Percentiles rank a stretch among this genome's conserved stretches.
phyloP scores from a whole-genome alignment of 1,139 yeast species.

The Wickerhamomyces sp. region DNA sequence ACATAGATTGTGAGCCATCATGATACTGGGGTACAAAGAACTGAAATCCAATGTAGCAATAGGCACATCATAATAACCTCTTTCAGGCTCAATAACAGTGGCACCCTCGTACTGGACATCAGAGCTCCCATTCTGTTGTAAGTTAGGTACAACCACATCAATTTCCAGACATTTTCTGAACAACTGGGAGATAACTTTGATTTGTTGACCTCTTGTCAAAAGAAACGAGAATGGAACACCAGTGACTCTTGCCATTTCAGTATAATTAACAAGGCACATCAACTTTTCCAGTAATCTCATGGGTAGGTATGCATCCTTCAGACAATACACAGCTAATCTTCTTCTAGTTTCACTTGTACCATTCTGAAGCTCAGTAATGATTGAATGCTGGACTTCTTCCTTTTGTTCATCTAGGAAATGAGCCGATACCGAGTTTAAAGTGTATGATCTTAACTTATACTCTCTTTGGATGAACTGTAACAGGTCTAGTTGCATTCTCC shows the following conservation, averaged over 20 bases:
- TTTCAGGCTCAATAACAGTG: constrained; percentile 91
- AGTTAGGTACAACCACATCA: constrained; percentile 84
- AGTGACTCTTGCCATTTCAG: constrained; percentile 99
- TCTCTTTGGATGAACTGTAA: constrained; percentile 93
- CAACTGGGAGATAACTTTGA: constrained; percentile 91
- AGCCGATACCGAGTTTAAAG: constrained; percentile 92
- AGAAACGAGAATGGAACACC: constrained; percentile 96
- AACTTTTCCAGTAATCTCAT: constrained; percentile 80
- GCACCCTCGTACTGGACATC: constrained; percentile 98
- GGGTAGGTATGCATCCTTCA: constrained; percentile 94
- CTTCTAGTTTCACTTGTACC: constrained; percentile 91
- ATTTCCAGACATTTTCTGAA: constrained; percentile 86
- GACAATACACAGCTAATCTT: constrained; percentile 92
- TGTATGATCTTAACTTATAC: constrained; percentile 88
- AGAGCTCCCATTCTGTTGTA: constrained; percentile 69
- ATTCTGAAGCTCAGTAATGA: constrained; percentile 89
- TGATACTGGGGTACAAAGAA: constrained; percentile 94
- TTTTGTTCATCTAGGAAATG: constrained; percentile 93
- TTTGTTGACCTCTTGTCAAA: constrained; percentile 91
- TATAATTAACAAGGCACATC: constrained; percentile 94
- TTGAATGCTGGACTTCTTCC: constrained; percentile 97
- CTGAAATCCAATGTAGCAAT: constrained; percentile 98
- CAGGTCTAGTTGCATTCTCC: constrained; percentile 91
- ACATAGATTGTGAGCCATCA: constrained; percentile 99
- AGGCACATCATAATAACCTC: constrained; percentile 96